These are phyloP conservation scores for Dispira simplex DNA, from an alignment of 192 early-diverging fungal genomes.

Conservation along the genomic window DNA sequence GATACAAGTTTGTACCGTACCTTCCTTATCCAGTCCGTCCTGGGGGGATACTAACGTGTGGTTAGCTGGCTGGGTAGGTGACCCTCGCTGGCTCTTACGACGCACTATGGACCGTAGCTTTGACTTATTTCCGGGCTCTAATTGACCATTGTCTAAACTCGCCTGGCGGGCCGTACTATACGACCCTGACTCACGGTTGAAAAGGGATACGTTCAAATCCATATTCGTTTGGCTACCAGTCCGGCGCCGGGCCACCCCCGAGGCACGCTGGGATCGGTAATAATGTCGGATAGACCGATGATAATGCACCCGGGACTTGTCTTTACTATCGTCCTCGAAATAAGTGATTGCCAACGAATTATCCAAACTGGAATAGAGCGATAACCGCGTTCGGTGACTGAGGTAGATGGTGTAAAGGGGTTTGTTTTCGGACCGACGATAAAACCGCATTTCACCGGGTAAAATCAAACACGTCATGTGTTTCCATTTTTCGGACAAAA, in stretches of 20 bases:
- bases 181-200: not conserved
- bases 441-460: slow-evolving; percentile 5
- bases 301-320: not conserved
- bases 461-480: not conserved
- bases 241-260: not conserved
- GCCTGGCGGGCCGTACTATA: not conserved
- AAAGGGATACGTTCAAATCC: not conserved
- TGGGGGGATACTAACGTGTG: not conserved
- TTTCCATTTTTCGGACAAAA: slow-evolving; percentile 8
- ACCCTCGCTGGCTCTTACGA: not conserved
- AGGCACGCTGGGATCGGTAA: slow-evolving; percentile 2
- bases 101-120: not conserved
- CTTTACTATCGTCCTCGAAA: slow-evolving; percentile 11
- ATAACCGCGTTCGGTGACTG: slow-evolving; percentile 20
- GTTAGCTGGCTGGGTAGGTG: not conserved
- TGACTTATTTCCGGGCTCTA: not conserved
- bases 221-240: not conserved
- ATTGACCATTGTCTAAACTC: no score
- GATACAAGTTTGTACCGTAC: not conserved
- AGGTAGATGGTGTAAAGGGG: slow-evolving; percentile 18
- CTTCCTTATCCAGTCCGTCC: not conserved
- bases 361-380: slow-evolving; percentile 29
- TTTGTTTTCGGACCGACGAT: slow-evolving; percentile 15
- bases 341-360: slow-evolving; percentile 26
- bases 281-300: slow-evolving; percentile 7